Percentiles rank a stretch among this genome's conserved stretches.
These are phyloP conservation scores for Penicillium bialowiezense DNA, from an alignment of 495 filamentous ascomycete species.

Conservation along the genomic window DNA sequence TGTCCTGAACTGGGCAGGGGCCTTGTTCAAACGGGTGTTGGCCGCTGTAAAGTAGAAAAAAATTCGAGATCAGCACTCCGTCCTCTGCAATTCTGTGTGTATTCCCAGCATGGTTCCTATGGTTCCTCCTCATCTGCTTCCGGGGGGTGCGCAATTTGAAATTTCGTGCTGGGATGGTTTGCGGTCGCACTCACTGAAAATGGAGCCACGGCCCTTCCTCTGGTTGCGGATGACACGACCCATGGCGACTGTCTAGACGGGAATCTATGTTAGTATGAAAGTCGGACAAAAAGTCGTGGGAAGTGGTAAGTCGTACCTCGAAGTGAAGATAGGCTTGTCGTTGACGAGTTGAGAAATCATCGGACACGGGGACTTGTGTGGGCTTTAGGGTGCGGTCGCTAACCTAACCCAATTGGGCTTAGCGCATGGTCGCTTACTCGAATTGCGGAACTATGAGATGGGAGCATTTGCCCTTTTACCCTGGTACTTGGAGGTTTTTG, in stretches of 20 bases:
- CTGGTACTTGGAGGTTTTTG: neutral
- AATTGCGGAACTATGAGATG: neutral
- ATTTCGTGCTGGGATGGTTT: slow-evolving; percentile 18
- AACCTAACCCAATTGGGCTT: slow-evolving; percentile 43
- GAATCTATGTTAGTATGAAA: slow-evolving; percentile 39
- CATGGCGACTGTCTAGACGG: slow-evolving; percentile 54
- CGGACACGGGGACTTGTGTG: slow-evolving; percentile 43
- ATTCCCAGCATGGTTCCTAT: slow-evolving; percentile 9
- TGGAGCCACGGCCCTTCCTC: slow-evolving; percentile 96
- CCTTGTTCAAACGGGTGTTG: slow-evolving; percentile 90
- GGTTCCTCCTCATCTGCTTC: slow-evolving; percentile 12
- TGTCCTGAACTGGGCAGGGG: slow-evolving; percentile 86
- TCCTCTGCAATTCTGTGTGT: slow-evolving; percentile 17
- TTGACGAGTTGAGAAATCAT: slow-evolving; percentile 47
- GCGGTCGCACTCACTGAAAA: slow-evolving; percentile 79
- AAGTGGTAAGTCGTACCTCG: slow-evolving; percentile 46
- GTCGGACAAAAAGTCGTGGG: slow-evolving; percentile 29
- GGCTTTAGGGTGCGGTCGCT: slow-evolving; percentile 50
- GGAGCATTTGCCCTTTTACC: neutral
- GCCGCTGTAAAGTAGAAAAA: slow-evolving; percentile 51
- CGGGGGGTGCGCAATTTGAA: slow-evolving; percentile 10
- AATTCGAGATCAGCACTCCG: slow-evolving; percentile 40
- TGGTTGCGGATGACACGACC: slow-evolving; percentile 92
- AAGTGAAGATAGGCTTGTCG: slow-evolving; percentile 51
- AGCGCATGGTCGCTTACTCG: slow-evolving; percentile 23